These are phyloP conservation scores for Blastocystis sp. DNA, from an alignment of 352 stramenopile genomes.

Conservation along the genomic window DNA sequence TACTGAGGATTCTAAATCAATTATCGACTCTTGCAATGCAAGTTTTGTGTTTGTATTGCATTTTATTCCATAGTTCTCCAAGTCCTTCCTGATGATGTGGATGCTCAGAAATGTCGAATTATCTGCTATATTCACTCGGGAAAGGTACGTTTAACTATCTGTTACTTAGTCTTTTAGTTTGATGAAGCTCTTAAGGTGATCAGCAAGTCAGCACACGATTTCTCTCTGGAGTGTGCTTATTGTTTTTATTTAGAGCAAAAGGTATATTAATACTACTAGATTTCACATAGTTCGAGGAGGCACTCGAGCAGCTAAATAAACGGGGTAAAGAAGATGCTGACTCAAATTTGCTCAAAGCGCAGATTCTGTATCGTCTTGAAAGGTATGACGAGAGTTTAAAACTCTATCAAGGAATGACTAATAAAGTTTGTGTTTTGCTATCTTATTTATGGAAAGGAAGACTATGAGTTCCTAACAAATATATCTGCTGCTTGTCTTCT, in stretches of 20 bases:
- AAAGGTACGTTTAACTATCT: neutral
- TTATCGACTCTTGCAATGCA: constrained; percentile 30
- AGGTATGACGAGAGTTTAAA: constrained; percentile 40
- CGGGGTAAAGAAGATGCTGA: neutral
- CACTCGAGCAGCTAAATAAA: constrained; percentile 16
- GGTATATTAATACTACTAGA: neutral
- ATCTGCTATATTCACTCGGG: constrained; percentile 25
- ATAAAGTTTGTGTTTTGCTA: neutral
- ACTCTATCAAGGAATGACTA: neutral
- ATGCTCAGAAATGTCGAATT: constrained; percentile 55
- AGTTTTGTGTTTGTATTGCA: neutral
- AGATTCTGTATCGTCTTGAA: constrained; percentile 49
- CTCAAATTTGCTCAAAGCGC: constrained; percentile 16
- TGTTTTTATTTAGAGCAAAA: constrained; percentile 49
- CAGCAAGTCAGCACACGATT: constrained; percentile 30
- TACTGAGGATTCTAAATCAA: constrained; percentile 42
- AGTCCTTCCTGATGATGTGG: constrained; percentile 33
- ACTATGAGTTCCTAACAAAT: constrained; percentile 49
- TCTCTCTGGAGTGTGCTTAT: constrained; percentile 12
- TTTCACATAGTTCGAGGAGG: constrained; percentile 9
- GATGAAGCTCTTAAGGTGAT: constrained; percentile 52
- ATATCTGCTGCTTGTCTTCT: constrained; percentile 13
- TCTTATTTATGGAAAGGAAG: neutral
- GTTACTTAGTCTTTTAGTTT: neutral
- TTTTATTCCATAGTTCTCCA: constrained; percentile 37